A percentile compares a stretch with the other conserved stretches of the same genome.
Conservation (phyloP, 805 yeast species). For the Candida oleophila region DNA sequence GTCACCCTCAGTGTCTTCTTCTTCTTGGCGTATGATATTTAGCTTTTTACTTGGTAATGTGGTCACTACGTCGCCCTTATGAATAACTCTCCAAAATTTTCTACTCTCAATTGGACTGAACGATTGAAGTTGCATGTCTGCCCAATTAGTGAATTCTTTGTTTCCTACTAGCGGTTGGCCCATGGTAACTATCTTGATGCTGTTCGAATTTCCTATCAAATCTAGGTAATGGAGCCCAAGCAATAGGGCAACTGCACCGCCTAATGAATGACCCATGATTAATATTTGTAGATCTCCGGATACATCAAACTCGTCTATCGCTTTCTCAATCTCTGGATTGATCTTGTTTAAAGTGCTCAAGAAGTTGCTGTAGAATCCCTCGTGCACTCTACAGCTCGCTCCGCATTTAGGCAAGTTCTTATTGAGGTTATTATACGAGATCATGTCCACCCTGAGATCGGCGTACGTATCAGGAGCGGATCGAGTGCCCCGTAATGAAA, state of each 20-base stretch:
- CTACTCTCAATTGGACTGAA: conserved; percentile 12
- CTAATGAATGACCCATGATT: conserved; percentile 36
- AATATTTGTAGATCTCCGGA: conserved; percentile 19
- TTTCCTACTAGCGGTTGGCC: conserved; percentile 48
- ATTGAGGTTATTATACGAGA: conserved; percentile 22
- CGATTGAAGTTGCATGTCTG: conserved; percentile 33
- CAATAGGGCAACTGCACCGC: conserved; percentile 41
- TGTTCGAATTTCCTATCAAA: conserved; percentile 26
- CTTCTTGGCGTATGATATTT: neutral
- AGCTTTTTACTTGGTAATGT: conserved; percentile 26
- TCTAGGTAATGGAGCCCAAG: conserved; percentile 36
- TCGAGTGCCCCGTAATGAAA: conserved; percentile 44
- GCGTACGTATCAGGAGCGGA: conserved; percentile 39
- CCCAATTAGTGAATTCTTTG: conserved; percentile 34
- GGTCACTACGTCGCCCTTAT: conserved; percentile 23
- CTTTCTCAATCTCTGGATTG: conserved; percentile 18
- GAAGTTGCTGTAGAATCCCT: conserved; percentile 34
- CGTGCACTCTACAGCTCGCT: conserved; percentile 36
- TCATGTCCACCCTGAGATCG: conserved; percentile 39
- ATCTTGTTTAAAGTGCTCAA: conserved; percentile 25
- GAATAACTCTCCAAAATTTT: conserved; percentile 24
- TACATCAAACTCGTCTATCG: neutral
- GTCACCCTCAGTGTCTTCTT: neutral
- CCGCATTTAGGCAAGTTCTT: conserved; percentile 26
- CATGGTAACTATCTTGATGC: conserved; percentile 34